These are phyloP conservation scores for Aspergillus quadrilineatus DNA, from an alignment of 2,329 filamentous ascomycete genomes.

Conservation along the genomic window DNA sequence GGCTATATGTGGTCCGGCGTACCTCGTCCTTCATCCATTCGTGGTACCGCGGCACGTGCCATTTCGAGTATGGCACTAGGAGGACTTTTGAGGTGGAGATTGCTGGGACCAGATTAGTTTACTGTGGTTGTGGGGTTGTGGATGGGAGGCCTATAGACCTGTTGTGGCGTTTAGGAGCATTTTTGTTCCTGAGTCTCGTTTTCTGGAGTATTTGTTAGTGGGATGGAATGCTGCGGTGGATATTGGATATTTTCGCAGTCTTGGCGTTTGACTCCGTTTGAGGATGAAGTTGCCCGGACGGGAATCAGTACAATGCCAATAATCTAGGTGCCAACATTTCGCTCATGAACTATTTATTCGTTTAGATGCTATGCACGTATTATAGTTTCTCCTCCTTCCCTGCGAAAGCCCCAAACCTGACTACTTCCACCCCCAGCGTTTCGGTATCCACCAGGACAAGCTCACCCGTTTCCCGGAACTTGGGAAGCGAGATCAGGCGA, in stretches of 20 bases:
- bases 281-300: background rate
- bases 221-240: background rate
- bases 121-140: background rate
- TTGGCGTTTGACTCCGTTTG: constrained; percentile 16
- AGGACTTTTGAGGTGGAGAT: constrained; percentile 65
- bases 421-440: constrained; percentile 72
- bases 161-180: constrained; percentile 40
- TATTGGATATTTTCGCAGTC: constrained; percentile 6
- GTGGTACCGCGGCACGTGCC: constrained; percentile 82
- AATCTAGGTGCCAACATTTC: background rate
- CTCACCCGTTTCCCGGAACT: constrained; percentile 74
- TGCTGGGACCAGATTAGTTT: constrained; percentile 48
- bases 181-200: background rate
- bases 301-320: too few relatives aligned
- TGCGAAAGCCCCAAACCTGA: constrained; percentile 56
- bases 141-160: constrained; percentile 23
- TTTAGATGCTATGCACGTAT: constrained; percentile 4
- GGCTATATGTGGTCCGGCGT: constrained; percentile 6
- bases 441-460: constrained; percentile 82
- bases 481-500: constrained; percentile 77
- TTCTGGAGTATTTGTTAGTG: background rate
- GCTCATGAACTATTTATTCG: constrained; percentile 5
- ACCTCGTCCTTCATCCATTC: constrained; percentile 86
- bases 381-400: constrained; percentile 37
- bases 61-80: constrained; percentile 78